These are phyloP conservation scores for Pythium graminicola DNA, from an alignment of 352 stramenopile genomes.

Conservation along the genomic window DNA sequence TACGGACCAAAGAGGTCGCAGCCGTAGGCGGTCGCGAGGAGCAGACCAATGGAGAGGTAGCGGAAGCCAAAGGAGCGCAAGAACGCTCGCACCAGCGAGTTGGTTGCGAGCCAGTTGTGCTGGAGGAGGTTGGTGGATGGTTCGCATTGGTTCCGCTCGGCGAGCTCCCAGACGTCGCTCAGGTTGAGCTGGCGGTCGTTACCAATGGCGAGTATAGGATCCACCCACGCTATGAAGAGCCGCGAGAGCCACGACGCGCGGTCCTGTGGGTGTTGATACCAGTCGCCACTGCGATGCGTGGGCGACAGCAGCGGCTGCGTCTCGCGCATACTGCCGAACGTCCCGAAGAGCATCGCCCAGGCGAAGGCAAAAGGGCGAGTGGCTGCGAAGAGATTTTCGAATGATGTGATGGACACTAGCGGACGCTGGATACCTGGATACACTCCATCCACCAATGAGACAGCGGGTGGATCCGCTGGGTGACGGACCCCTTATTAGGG, in stretches of 20 bases:
- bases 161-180: constrained; percentile 56
- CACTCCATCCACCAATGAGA: constrained; percentile 9
- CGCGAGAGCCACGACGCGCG: constrained; percentile 27
- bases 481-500: neutral
- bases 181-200: constrained; percentile 39
- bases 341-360: constrained; percentile 21
- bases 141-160: constrained; percentile 33
- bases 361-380: neutral
- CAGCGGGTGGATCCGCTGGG: constrained; percentile 5
- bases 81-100: constrained; percentile 49
- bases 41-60: constrained; percentile 36
- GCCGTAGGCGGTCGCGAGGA: constrained; percentile 37
- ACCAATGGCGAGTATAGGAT: constrained; percentile 22
- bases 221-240: constrained; percentile 30
- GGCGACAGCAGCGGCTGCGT: constrained; percentile 16
- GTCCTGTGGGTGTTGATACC: constrained; percentile 24
- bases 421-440: no score
- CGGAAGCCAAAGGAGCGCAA: constrained; percentile 40
- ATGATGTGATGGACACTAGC: no score
- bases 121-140: constrained; percentile 43
- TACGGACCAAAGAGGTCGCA: constrained; percentile 56
- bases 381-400: neutral
- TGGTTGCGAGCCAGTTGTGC: constrained; percentile 47
- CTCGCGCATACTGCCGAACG: constrained; percentile 21
- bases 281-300: constrained; percentile 8